phyloP scores from a whole-genome alignment of 2,329 filamentous ascomycete species.

The Hysterium pulicare region DNA sequence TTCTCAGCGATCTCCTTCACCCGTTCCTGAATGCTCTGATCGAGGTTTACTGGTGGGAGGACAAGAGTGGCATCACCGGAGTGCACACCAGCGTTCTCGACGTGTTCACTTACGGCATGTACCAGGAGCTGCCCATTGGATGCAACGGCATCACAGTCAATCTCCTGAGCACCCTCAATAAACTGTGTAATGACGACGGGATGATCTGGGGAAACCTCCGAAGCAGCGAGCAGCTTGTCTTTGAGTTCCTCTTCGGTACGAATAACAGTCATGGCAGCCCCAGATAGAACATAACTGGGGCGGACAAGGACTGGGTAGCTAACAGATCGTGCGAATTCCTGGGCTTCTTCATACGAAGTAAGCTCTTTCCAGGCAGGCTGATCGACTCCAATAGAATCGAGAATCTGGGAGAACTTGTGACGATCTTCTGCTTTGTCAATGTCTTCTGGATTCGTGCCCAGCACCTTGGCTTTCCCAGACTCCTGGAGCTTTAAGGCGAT shows the following conservation, averaged over 20 bases:
- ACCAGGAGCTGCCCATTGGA: slow-evolving; percentile 81
- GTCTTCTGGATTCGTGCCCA: slow-evolving; percentile 88
- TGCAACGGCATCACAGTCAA: slow-evolving; percentile 92
- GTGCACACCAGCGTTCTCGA: slow-evolving; percentile 96
- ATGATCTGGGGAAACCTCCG: slow-evolving; percentile 89
- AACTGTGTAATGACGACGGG: slow-evolving; percentile 98
- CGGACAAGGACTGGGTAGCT: slow-evolving; percentile 93
- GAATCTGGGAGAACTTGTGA: slow-evolving; percentile 96
- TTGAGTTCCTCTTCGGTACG: slow-evolving; percentile 82
- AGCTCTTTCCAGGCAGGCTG: slow-evolving; percentile 98
- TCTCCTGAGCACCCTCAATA: slow-evolving; percentile 94
- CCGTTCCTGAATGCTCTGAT: slow-evolving; percentile 72
- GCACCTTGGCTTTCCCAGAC: slow-evolving; percentile 80
- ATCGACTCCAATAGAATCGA: slow-evolving; percentile 94
- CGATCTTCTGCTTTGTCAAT: slow-evolving; percentile 98
- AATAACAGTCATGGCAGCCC: slow-evolving; percentile 98
- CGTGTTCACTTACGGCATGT: slow-evolving; percentile 91
- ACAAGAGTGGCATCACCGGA: slow-evolving; percentile 95
- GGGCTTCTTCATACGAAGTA: slow-evolving; percentile 82
- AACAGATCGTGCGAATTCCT: slow-evolving; percentile 78
- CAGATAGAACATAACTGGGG: slow-evolving; percentile 92
- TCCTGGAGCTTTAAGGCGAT: slow-evolving; percentile 94
- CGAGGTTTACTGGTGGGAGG: slow-evolving; percentile 78
- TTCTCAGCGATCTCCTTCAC: slow-evolving; percentile 95
- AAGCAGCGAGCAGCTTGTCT: slow-evolving; percentile 89